A percentile compares a stretch with the other conserved stretches of the same genome.
Conservation (phyloP, 2,329 filamentous ascomycete species). For the Ascocoryne sarcoides region DNA sequence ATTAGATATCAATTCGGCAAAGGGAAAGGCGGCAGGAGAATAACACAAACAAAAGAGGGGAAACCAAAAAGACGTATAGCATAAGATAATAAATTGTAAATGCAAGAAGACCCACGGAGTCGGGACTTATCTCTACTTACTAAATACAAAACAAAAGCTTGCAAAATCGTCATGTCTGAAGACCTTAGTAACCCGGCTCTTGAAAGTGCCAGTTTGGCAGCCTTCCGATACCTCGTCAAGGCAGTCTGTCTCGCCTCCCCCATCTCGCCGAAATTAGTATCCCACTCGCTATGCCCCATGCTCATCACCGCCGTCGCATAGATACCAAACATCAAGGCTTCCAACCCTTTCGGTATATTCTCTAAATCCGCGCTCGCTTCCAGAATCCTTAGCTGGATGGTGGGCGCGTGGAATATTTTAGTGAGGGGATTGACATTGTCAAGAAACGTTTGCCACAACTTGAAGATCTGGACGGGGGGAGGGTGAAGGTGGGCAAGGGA, state of each 20-base stretch:
- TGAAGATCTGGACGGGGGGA: slow-evolving; percentile 48
- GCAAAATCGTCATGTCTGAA: slow-evolving; percentile 55
- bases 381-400: slow-evolving; percentile 54
- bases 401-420: slow-evolving; percentile 60
- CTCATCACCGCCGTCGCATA: slow-evolving; percentile 52
- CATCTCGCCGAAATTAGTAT: slow-evolving; percentile 42
- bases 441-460: slow-evolving; percentile 62
- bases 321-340: slow-evolving; percentile 60
- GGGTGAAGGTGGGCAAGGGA: slow-evolving; percentile 48
- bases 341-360: slow-evolving; percentile 38
- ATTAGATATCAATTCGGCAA: slow-evolving; percentile 3
- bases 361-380: slow-evolving; percentile 48
- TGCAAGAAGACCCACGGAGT: no score
- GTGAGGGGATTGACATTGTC: slow-evolving; percentile 61
- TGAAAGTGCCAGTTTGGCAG: slow-evolving; percentile 54
- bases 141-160: slow-evolving; percentile 59
- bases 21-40: no score
- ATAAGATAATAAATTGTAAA: not conserved
- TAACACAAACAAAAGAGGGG: no score
- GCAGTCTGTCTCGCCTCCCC: slow-evolving; percentile 43
- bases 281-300: slow-evolving; percentile 45
- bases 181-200: slow-evolving; percentile 58
- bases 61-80: not conserved
- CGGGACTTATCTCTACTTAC: no score
- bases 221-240: slow-evolving; percentile 45